Evolutionary conservation across 2,329 filamentous ascomycete species (phyloP), one percentile per base, ranked within the genome.

Genomic region (Fusarium zealandicum): DNA sequence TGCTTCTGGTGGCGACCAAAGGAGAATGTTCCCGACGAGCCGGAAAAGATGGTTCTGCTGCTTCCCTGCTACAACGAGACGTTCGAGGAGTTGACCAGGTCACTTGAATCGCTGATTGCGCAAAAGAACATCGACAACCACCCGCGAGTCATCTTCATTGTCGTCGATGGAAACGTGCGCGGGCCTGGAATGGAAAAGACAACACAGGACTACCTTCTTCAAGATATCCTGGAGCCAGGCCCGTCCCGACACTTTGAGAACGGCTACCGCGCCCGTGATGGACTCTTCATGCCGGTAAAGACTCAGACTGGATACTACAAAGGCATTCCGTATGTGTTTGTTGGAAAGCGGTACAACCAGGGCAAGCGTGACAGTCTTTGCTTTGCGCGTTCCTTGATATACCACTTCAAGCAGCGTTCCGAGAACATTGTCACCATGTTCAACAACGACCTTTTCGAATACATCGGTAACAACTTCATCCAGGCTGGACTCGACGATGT

Each of bases 61-160:
- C 68, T 81, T 5, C 78, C 78, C 1, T 81, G 79, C 65, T 81
- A 81, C 66, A 81, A 80, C 58, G 78, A 81, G 59, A 79, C 76
- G 0, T 63, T 68, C 6, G 69, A 78, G 5, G 78, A 81, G 54
- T 65, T 79, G 18, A 72, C 67, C 4, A 70, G 72, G 2, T 80
- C 78, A 0, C 71, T 81, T 0, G 76, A 80, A 51, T 81, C 78
- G 3, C 65, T 81, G 4, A 71, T 79, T 5, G 68, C 70, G 0
- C 78, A 81, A 57, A 72, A 74, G 51, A 70, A 73, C 3, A 75
- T 81, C 16, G 72, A 72, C 1, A 54, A 72, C 3, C 76, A 81
- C 44, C 72, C 74, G 10, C 69, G 73, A 9, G 68, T 75, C 22
- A 79, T 81, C 31, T 74, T 81, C 56, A 76, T 81, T 45, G 72